Base-by-base conservation (phyloP, 768 basidiomycete genomes). In the Suillus luteus region DNA sequence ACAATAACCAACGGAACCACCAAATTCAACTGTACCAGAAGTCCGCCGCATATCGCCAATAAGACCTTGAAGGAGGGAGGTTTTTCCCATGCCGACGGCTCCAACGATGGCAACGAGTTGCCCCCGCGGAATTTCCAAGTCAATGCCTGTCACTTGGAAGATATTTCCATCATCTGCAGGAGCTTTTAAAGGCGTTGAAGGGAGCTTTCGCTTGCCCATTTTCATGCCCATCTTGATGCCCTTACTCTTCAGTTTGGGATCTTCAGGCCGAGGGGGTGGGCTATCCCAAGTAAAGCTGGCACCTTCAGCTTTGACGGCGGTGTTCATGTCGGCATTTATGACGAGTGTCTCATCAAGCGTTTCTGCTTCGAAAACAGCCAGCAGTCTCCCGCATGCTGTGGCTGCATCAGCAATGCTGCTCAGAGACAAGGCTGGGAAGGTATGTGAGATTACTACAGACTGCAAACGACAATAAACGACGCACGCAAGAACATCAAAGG, bases 231-330 rank as follows among this genome's bases (percentile, higher is more conserved):
- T 54, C 27, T 64, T 65, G 35, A 2, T 63, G 54, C 49, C 59
- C 27, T 61, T 60, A 14, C 22, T 44, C 15, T 58, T 61, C 59
- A 9, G 64, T 63, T 76, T 70, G 1, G 61, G 64, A 43, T 69
- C 78, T 35, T 77, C 81, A 0, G 69, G 69, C 48, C 86, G 83
- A 1, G 84, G 83, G 0, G 89, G 86, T 1, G 90, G 85, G 5
- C 86, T 83, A 69, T 97, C 95, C 96, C 96, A 98, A 1, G 87
- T 86, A 77, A 96, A 96, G 12, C 86, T 83, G 6, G 86, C 94
- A 61, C 83, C 80, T 55, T 84, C 79, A 52, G 93, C 83, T 62
- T 83, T 81, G 60, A 97, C 69, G 2, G 93, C 96, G 38, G 78
- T 74, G n/a, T 85, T 79, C 35, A 91, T 72, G 15, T 79, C 70